A percentile compares a stretch with the other conserved stretches of the same genome.
Conservation (phyloP, 1,139 yeast species). For the Yamadazyma buinensis region DNA sequence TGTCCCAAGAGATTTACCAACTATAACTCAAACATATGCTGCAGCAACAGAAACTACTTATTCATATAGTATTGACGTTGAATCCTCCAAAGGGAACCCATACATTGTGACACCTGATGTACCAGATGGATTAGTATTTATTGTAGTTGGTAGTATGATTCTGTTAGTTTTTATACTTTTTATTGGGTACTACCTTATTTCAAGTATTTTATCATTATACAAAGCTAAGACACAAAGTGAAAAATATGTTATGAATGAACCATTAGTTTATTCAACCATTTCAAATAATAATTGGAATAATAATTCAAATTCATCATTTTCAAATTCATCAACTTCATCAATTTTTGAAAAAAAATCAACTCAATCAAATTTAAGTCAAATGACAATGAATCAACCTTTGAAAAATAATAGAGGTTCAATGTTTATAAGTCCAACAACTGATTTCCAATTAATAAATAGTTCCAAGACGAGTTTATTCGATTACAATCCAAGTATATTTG, state of each 20-base stretch:
- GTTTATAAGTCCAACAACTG: constrained; percentile 32
- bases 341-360: constrained; percentile 13
- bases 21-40: constrained; percentile 10
- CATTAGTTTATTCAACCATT: constrained; percentile 8
- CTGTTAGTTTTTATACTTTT: constrained; percentile 22
- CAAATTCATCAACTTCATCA: constrained; percentile 18
- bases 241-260: constrained; percentile 21
- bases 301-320: no score
- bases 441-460: constrained; percentile 3
- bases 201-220: constrained; percentile 20
- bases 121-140: constrained; percentile 40
- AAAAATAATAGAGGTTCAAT: constrained; percentile 24
- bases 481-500: constrained; percentile 71
- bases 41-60: constrained; percentile 7
- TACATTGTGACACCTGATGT: constrained; percentile 22
- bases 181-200: constrained; percentile 20
- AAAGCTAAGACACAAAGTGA: constrained; percentile 40
- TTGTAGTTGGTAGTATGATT: constrained; percentile 37
- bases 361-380: constrained; percentile 11
- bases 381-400: constrained; percentile 15
- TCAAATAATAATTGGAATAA: no score
- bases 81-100: constrained; percentile 24
- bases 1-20: constrained; percentile 9
- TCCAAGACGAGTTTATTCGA: constrained; percentile 31
- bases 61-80: constrained; percentile 9